These are phyloP conservation scores for Termitomyces sp. DNA, from an alignment of 768 basidiomycete species.

Conservation along the genomic window DNA sequence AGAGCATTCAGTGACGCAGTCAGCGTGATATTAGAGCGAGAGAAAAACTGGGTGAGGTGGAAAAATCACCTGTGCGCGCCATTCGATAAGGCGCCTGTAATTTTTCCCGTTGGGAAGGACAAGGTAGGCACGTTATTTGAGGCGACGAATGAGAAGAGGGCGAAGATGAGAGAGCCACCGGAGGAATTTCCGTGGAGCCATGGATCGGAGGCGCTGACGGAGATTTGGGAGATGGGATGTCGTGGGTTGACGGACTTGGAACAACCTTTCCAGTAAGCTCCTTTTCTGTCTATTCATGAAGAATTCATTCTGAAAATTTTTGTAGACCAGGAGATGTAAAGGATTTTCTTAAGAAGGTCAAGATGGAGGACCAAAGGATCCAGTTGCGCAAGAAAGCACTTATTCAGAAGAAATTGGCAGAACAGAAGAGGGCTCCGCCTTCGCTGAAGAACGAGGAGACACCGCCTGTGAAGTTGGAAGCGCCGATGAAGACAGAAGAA, in stretches of 20 bases:
- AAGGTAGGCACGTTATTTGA: conserved; percentile 52
- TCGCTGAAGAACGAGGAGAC: conserved; percentile 8
- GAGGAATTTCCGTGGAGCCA: conserved; percentile 59
- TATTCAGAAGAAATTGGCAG: conserved; percentile 17
- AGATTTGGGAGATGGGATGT: conserved; percentile 84
- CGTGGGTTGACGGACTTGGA: conserved; percentile 56
- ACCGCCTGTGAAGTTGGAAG: conserved; percentile 12
- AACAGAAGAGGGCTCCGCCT: conserved; percentile 19
- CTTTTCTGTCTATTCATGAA: neutral
- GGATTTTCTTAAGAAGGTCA: conserved; percentile 67
- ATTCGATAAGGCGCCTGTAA: conserved; percentile 73
- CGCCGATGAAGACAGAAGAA: conserved; percentile 13
- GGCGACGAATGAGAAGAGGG: conserved; percentile 47
- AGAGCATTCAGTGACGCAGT: conserved; percentile 74
- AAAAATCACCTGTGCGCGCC: conserved; percentile 78
- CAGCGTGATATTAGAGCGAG: conserved; percentile 65
- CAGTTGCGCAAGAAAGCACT: conserved; percentile 41
- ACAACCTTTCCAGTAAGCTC: conserved; percentile 58
- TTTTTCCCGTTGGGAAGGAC: conserved; percentile 38
- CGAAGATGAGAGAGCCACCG: conserved; percentile 51
- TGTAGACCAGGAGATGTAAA: conserved; percentile 67
- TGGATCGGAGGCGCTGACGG: conserved; percentile 68
- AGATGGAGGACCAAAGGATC: conserved; percentile 60
- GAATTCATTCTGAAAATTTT: neutral
- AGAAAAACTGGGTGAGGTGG: conserved; percentile 90